Evolutionary conservation across 768 basidiomycete genomes (phyloP), one percentile per base, ranked within the genome.

Genomic region (Amanita polypyramis): DNA sequence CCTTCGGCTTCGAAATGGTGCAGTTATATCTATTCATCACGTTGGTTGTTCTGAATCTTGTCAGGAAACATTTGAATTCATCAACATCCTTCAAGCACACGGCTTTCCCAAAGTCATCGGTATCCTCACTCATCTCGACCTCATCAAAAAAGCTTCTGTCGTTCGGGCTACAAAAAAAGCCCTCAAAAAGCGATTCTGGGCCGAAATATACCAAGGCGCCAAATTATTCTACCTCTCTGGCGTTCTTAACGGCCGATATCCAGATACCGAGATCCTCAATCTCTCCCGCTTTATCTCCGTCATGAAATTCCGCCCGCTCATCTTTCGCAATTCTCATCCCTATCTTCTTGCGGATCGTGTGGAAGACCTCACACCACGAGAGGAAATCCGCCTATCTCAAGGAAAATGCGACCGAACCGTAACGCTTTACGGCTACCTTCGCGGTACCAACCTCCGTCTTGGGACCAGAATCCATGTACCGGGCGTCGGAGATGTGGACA

Each of bases 71-170:
- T 98, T 99, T 58, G 96, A 99, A 66, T 97, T 98, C 55, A 82
- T 99, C 47, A 98, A 97, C 56, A 82, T 97, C 57, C 82, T 99
- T 20, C 93, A 97, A 69, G 76, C 91, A 0, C 96, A 99, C 61
- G 96, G 96, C 27, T 95, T 99, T 62, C 96, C 96, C 2, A 99
- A 98, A 73, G 92, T 98, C 56, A 91, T 99, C 52, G 95, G 96
- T 48, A 67, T 99, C 50, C 85, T 99, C 40, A 85, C 92, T 40
- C 96, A 99, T 65, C 81, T 98, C 35, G 96, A 98, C 65, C 83
- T 99, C 54, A 87, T 99, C 55, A 96, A 96, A 73, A 94, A 92
- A 60, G 76, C 85, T 4, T 74, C 86, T 0, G 82, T 82, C 3
- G 80, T 98, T 34, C 85, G 84, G 49, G 79, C 80, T 43, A 92